Evolutionary conservation across 257 asterid species (phyloP).

Genomic region (Nicotiana undulata): DNA sequence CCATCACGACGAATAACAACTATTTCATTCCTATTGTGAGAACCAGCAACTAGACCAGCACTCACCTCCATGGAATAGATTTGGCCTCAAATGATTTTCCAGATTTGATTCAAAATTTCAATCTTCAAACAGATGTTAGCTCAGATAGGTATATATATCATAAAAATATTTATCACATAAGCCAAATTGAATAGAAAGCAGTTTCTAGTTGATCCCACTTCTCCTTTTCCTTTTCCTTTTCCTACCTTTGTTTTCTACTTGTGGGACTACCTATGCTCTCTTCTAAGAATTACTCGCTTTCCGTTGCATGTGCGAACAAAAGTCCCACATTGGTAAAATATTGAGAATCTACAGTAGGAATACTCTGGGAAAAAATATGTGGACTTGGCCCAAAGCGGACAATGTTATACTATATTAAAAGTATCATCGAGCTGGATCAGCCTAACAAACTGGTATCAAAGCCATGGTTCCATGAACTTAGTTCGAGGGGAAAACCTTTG

Average conservation of each 20-base stretch:
- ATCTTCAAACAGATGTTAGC: neutral
- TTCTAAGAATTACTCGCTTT: neutral
- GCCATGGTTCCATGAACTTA: too few relatives aligned
- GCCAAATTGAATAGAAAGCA: neutral
- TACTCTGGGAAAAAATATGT: too few relatives aligned
- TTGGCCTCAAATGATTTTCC: neutral
- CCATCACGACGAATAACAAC: conserved; percentile 13
- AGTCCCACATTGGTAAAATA: too few relatives aligned
- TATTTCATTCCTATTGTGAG: conserved; percentile 15
- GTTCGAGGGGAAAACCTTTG: too few relatives aligned
- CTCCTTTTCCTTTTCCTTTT: neutral
- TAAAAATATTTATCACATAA: neutral
- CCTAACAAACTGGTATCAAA: too few relatives aligned
- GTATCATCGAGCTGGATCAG: too few relatives aligned
- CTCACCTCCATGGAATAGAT: neutral
- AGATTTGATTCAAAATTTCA: neutral
- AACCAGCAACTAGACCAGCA: conserved; percentile 14
- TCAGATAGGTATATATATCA: neutral
- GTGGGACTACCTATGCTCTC: neutral
- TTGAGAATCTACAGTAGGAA: too few relatives aligned
- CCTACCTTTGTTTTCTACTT: neutral
- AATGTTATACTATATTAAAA: too few relatives aligned
- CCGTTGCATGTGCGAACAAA: neutral
- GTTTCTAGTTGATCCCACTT: neutral
- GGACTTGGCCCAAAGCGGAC: too few relatives aligned